phyloP scores from a whole-genome alignment of 1,284 basidiomycete species.

The Puccinia sorghi region DNA sequence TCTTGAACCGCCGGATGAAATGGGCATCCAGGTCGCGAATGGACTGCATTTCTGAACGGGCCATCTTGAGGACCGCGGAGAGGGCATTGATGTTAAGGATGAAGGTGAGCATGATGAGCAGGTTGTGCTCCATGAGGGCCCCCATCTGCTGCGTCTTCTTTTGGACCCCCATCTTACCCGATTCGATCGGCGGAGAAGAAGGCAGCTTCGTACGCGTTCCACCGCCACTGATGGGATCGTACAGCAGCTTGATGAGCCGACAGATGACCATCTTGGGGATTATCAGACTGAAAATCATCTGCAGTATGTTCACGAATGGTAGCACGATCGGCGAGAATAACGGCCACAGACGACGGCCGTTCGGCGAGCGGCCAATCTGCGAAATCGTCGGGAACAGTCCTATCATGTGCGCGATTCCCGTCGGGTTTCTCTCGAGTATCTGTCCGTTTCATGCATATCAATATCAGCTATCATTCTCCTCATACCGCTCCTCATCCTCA shows the following conservation, averaged over 20 bases:
- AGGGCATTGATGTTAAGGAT: conserved; percentile 35
- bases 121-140: conserved; percentile 5
- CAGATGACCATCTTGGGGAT: conserved; percentile 17
- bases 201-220: too few species aligned
- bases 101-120: conserved; percentile 22
- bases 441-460: not conserved
- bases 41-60: conserved; percentile 37
- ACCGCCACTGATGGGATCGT: conserved; percentile 6
- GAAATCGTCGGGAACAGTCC: conserved; percentile 44
- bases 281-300: conserved; percentile 8
- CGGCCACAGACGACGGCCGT: conserved; percentile 17
- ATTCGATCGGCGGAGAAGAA: too few species aligned
- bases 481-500: too few species aligned
- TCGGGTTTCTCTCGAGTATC: conserved; percentile 36
- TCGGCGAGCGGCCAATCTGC: conserved; percentile 30
- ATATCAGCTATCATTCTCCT: not conserved
- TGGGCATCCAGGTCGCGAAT: conserved; percentile 19
- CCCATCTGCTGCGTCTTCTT: not conserved
- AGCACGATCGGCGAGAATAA: conserved; percentile 38
- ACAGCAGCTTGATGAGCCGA: not conserved
- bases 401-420: conserved; percentile 21
- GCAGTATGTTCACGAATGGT: conserved; percentile 24
- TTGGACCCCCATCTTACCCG: not conserved
- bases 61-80: conserved; percentile 28
- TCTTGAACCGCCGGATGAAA: conserved; percentile 5